A percentile compares a stretch with the other conserved stretches of the same genome.
Conservation (phyloP, 495 filamentous ascomycete species). For the Aspergillus steynii region DNA sequence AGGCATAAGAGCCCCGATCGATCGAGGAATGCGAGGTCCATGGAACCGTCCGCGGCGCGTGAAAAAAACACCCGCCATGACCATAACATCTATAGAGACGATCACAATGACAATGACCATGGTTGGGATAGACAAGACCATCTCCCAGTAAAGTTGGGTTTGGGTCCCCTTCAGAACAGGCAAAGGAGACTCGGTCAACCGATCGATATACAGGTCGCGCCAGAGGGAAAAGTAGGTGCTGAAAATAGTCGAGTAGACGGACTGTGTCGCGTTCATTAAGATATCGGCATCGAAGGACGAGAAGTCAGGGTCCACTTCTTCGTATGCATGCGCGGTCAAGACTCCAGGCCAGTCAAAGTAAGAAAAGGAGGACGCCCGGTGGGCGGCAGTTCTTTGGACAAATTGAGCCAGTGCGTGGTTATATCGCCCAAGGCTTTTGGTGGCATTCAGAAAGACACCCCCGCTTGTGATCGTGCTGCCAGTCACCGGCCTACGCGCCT, state of each 20-base stretch:
- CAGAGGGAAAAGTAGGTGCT: slow-evolving; percentile 18
- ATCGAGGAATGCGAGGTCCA: slow-evolving; percentile 23
- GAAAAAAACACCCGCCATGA: slow-evolving; percentile 20
- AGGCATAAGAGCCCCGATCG: slow-evolving; percentile 26
- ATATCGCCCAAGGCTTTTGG: slow-evolving; percentile 15
- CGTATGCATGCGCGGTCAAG: neutral
- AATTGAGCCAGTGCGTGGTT: slow-evolving; percentile 8
- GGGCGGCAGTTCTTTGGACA: slow-evolving; percentile 3
- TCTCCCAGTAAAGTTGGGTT: slow-evolving; percentile 14
- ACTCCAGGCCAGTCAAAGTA: slow-evolving; percentile 8
- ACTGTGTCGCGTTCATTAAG: slow-evolving; percentile 9
- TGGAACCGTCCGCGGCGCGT: slow-evolving; percentile 16
- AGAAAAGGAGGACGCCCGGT: slow-evolving; percentile 6
- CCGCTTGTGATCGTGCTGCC: slow-evolving; percentile 15
- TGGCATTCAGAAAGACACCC: slow-evolving; percentile 17
- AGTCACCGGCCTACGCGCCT: slow-evolving; percentile 8
- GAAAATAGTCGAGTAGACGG: slow-evolving; percentile 23
- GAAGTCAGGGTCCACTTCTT: neutral
- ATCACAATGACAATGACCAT: slow-evolving; percentile 25
- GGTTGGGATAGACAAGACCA: slow-evolving; percentile 17
- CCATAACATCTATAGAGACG: slow-evolving; percentile 21
- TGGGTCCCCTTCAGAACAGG: slow-evolving; percentile 4
- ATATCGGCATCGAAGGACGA: neutral
- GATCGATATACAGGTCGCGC: slow-evolving; percentile 17
- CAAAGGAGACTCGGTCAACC: neutral